phyloP scores from a whole-genome alignment of 2,329 filamentous ascomycete species.

The Alternaria consortialis region DNA sequence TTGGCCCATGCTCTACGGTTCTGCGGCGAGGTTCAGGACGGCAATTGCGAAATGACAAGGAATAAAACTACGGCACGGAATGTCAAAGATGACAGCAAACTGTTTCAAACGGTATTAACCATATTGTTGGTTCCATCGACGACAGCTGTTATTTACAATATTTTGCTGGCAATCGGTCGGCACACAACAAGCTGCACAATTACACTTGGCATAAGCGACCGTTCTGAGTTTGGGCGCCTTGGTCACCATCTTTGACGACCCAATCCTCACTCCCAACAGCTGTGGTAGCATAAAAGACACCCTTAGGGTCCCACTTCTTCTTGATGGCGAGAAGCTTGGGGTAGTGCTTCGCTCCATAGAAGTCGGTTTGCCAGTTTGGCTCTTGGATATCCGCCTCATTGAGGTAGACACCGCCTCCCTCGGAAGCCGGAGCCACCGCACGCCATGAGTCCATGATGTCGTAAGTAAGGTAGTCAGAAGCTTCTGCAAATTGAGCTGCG shows the following conservation, averaged over 20 bases:
- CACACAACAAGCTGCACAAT: not conserved
- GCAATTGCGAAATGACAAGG: no score
- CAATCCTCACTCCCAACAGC: conserved; percentile 38
- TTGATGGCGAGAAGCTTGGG: conserved; percentile 35
- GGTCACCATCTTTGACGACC: conserved; percentile 31
- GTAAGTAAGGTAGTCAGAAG: conserved; percentile 23
- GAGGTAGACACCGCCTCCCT: conserved; percentile 36
- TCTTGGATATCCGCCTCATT: conserved; percentile 42
- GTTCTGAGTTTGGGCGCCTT: conserved; percentile 33
- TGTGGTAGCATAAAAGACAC: conserved; percentile 37
- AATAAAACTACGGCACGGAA: no score
- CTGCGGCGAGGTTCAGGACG: no score
- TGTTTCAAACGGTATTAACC: no score
- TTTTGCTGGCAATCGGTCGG: not conserved
- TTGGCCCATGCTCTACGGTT: no score
- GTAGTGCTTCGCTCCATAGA: conserved; percentile 42
- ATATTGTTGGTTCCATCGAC: not conserved
- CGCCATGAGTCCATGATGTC: conserved; percentile 30
- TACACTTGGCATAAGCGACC: conserved; percentile 38
- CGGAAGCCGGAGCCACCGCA: conserved; percentile 27
- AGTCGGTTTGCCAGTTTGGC: conserved; percentile 38
- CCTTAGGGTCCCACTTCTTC: conserved; percentile 36
- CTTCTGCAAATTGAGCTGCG: conserved; percentile 16
- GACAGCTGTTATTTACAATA: not conserved
- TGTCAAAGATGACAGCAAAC: no score